Evolutionary conservation across 345 rosid genomes (phyloP), one percentile per base, ranked within the genome.

Genomic region (Salix exigua): DNA sequence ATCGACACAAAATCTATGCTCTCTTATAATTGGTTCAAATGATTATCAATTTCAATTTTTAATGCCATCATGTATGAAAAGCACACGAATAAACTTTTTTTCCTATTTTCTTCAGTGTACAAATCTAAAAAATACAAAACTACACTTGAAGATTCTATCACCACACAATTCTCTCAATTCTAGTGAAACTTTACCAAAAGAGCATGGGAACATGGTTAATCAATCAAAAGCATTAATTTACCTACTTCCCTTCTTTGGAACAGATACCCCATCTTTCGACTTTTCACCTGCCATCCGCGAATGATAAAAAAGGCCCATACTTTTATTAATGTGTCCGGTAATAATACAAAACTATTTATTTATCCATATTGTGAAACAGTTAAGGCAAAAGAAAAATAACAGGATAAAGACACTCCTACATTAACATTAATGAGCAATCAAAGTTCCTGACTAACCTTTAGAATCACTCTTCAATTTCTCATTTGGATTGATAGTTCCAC

Each of bases 211-310:
- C 86, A 87, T 72, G 81, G 86, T 84, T 83, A 87, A 83, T 73
- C 80, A 73, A 65, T 86, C 89, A 87, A 90, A 86, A 91, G 96
- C 87, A 88, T 86, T 87, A 83, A 83, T 91, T 94, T 92, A 96
- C 99, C 99, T 96, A 94, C 98, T 96, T 79, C 98, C 99, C 94
- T 93, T 96, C 98, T 96, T 96, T 87, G 98, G 92, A 89, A 88
- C 82, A 82, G 97, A 92, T 77, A 92, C 88, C 90, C 94, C 99
- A 89, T 96, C 99, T 94, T 92, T 96, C 86, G 97, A 90, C 98
- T 91, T 96, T 95, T 95, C 99, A 93, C 97, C 99, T 95, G 97
- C 94, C 97, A 94, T 90, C 93, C 97, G 96, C 77, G 95, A 91
- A 96, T 83, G 97, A 94, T 94, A 88, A 85, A 88, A 90, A 96